These are phyloP conservation scores for Xylaria sp. DNA, from an alignment of 2,329 filamentous ascomycete species.

Conservation along the genomic window DNA sequence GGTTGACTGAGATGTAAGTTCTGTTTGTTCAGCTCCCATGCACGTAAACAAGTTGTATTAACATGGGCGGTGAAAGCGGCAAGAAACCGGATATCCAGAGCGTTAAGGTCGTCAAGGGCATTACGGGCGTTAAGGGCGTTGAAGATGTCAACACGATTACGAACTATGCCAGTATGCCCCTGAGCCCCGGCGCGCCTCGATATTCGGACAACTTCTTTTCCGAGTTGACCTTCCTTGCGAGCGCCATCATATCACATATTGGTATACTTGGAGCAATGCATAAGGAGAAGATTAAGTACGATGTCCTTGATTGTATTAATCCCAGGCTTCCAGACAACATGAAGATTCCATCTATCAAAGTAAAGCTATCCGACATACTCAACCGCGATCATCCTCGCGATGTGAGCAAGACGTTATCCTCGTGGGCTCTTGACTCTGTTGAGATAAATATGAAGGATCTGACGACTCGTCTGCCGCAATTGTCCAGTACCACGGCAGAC, in stretches of 20 bases:
- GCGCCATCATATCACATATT: constrained; percentile 47
- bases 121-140: constrained; percentile 22
- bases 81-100: constrained; percentile 5
- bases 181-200: constrained; percentile 41
- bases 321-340: constrained; percentile 40
- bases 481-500: constrained; percentile 2
- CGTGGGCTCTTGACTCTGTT: constrained; percentile 57
- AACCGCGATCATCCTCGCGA: constrained; percentile 20
- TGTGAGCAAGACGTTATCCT: constrained; percentile 22
- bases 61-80: constrained; percentile 13
- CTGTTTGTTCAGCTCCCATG: background rate
- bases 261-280: constrained; percentile 46
- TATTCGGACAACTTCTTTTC: constrained; percentile 48
- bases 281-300: constrained; percentile 39
- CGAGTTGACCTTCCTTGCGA: constrained; percentile 45
- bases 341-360: constrained; percentile 43
- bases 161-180: constrained; percentile 38
- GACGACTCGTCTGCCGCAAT: constrained; percentile 23
- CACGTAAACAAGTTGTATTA: constrained; percentile 7
- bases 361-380: constrained; percentile 45
- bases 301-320: constrained; percentile 32
- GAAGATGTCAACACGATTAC: constrained; percentile 21
- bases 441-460: constrained; percentile 52
- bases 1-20: constrained; percentile 61
- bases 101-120: constrained; percentile 18